Conservation (phyloP, 352 stramenopile species). For the Pythium grandisporangium region DNA sequence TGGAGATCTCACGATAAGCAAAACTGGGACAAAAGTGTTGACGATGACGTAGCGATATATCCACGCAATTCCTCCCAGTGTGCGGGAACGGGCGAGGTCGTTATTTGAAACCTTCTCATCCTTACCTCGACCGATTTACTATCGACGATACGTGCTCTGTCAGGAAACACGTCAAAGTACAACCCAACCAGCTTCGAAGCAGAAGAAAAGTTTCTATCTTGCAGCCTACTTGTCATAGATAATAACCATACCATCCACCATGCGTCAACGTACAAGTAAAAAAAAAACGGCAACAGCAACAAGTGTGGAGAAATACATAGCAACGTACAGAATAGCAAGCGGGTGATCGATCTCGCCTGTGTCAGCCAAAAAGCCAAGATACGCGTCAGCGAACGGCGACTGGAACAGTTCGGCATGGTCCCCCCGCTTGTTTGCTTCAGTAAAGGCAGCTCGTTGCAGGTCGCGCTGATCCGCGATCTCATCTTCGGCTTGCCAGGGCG, state of each 20-base stretch:
- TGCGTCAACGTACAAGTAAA: neutral
- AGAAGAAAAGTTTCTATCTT: constrained; percentile 8
- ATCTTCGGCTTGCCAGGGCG: constrained; percentile 2
- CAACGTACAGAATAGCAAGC: constrained; percentile 14
- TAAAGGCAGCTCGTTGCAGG: constrained; percentile 16
- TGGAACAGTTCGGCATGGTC: constrained; percentile 15
- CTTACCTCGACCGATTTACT: no score
- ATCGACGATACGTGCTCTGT: no score
- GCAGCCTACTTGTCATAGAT: constrained; percentile 7
- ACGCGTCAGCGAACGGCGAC: constrained; percentile 13
- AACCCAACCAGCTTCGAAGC: constrained; percentile 15
- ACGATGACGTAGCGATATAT: constrained; percentile 16
- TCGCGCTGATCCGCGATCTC: constrained; percentile 14
- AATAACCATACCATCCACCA: no score
- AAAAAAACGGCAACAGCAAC: neutral
- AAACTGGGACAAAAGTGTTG: constrained; percentile 7
- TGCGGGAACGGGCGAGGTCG: no score
- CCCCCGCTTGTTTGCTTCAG: constrained; percentile 7
- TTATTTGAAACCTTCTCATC: no score
- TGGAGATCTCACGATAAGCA: constrained; percentile 2
- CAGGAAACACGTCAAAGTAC: constrained; percentile 15
- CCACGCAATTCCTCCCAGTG: constrained; percentile 8
- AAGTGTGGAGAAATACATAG: neutral
- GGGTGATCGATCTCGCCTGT: constrained; percentile 12
- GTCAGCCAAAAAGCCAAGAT: constrained; percentile 17